A percentile compares a stretch with the other conserved stretches of the same genome.
Evolutionary conservation across 164 flowering plant genomes (phyloP).

Genomic region (Platanus orientalis): DNA sequence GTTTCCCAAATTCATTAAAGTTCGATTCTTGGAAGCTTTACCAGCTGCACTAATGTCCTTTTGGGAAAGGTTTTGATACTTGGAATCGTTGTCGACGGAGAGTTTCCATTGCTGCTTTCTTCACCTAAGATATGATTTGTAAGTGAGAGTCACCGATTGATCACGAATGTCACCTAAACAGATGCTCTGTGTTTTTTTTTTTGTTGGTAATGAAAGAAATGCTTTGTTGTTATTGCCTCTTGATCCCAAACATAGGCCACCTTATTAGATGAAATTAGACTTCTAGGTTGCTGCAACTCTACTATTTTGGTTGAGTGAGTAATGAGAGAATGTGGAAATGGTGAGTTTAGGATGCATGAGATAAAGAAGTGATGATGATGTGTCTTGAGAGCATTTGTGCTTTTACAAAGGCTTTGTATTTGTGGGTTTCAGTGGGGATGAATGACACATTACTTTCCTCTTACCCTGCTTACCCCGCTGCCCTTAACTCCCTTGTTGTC

Average conservation of each 20-base stretch:
- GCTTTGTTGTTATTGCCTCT: slow-evolving; percentile 66
- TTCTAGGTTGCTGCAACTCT: slow-evolving; percentile 26
- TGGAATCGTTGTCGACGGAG: slow-evolving; percentile 5
- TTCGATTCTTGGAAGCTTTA: slow-evolving; percentile 21
- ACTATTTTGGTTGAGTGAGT: slow-evolving; percentile 10
- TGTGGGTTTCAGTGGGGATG: too few species aligned
- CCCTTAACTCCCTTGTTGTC: too few species aligned
- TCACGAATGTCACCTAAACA: slow-evolving; percentile 55
- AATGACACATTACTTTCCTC: too few species aligned
- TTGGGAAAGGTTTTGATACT: slow-evolving; percentile 6
- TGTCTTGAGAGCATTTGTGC: too few species aligned
- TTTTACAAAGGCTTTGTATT: too few species aligned
- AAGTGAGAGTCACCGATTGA: slow-evolving; percentile 23
- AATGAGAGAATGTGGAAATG: too few species aligned
- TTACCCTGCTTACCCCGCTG: too few species aligned
- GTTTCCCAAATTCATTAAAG: slow-evolving; percentile 19
- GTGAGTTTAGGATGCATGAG: too few species aligned
- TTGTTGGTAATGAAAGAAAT: too few species aligned
- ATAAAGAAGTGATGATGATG: background rate
- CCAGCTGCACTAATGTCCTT: background rate
- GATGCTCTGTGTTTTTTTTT: too few species aligned
- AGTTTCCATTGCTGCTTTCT: slow-evolving; percentile 20
- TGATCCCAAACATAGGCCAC: slow-evolving; percentile 12
- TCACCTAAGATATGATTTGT: slow-evolving; percentile 25
- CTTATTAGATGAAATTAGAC: slow-evolving; percentile 13